phyloP scores from a whole-genome alignment of 306 rosid genomes.

The Hippophae tibetana region DNA sequence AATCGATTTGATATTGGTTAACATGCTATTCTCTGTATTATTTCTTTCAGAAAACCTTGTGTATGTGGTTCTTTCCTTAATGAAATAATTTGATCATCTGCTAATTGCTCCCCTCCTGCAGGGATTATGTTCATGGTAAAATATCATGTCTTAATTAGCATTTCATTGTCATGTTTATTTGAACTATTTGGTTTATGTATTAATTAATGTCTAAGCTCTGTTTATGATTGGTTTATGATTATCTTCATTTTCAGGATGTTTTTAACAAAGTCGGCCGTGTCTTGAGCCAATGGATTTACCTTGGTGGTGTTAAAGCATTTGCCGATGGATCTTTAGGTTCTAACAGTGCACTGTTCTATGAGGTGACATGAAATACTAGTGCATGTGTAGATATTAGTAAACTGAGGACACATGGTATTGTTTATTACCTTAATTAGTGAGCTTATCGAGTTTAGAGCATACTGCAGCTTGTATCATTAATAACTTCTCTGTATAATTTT shows the following conservation, averaged over 20 bases:
- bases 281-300: constrained; percentile 68
- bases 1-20: no score
- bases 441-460: not conserved
- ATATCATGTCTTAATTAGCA: not conserved
- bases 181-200: not conserved
- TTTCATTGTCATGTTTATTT: not conserved
- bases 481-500: no score
- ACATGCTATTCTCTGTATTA: no score
- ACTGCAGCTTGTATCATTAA: no score
- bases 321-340: constrained; percentile 89
- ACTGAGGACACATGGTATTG: not conserved
- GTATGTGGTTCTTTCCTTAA: no score
- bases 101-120: no score
- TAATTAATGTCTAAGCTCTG: constrained; percentile 2
- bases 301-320: constrained; percentile 89
- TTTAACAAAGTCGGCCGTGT: constrained; percentile 39
- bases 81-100: no score
- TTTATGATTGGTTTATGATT: constrained; percentile 13
- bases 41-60: no score
- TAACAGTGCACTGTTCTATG: constrained; percentile 65
- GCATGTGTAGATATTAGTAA: constrained; percentile 1
- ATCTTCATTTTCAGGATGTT: constrained; percentile 41
- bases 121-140: no score
- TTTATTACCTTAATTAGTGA: not conserved
- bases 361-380: constrained; percentile 45